Conservation (phyloP, 2,329 filamentous ascomycete genomes). For the Hypoxylon sp. region DNA sequence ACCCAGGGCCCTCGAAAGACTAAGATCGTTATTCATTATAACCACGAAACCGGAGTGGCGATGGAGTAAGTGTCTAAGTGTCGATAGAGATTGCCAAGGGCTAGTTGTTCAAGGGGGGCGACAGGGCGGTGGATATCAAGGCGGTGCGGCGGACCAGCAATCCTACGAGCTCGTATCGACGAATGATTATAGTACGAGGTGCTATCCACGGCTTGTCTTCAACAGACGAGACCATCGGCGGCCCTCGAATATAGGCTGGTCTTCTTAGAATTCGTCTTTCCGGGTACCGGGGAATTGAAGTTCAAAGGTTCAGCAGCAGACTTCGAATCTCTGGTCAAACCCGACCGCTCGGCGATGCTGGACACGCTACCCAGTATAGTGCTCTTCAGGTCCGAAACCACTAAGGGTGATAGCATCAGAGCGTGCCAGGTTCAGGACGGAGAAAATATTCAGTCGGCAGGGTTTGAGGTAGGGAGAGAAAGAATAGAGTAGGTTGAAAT, state of each 20-base stretch:
- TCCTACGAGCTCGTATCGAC: constrained; percentile 27
- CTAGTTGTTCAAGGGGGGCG: constrained; percentile 25
- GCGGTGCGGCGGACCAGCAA: constrained; percentile 17
- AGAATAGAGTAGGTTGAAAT: constrained; percentile 17
- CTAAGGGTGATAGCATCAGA: constrained; percentile 31
- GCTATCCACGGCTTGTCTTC: constrained; percentile 27
- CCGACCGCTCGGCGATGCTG: constrained; percentile 31
- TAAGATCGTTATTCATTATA: constrained; percentile 90
- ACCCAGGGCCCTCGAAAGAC: constrained; percentile 91
- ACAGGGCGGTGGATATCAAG: constrained; percentile 26
- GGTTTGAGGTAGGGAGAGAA: constrained; percentile 9
- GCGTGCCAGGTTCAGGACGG: constrained; percentile 18
- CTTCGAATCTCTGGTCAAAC: constrained; percentile 35
- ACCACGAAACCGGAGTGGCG: constrained; percentile 4
- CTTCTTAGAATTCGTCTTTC: constrained; percentile 22
- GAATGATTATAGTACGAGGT: constrained; percentile 34
- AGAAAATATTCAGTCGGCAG: constrained; percentile 22
- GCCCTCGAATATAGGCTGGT: constrained; percentile 23
- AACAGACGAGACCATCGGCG: constrained; percentile 37
- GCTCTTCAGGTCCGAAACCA: constrained; percentile 24
- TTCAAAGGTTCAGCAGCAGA: constrained; percentile 17
- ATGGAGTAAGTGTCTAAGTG: constrained; percentile 25
- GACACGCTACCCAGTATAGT: constrained; percentile 30
- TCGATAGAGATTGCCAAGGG: constrained; percentile 10
- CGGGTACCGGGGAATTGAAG: constrained; percentile 18